These are phyloP conservation scores for Leccinum ochraceum DNA, from an alignment of 768 basidiomycete genomes.

Conservation along the genomic window DNA sequence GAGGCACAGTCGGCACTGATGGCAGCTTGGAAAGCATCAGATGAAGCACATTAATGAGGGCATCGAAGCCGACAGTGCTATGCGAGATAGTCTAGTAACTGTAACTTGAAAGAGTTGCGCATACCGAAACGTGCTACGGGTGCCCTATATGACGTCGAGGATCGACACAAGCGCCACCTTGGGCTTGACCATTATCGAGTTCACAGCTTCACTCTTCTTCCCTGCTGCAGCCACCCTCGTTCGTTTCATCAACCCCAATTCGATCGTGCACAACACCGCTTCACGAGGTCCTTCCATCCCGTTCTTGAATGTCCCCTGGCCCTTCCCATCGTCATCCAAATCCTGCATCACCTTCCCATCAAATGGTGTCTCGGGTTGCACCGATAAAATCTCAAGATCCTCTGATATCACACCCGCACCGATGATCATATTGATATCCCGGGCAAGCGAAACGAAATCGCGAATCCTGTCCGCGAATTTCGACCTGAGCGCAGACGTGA, in stretches of 20 bases:
- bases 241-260: constrained; percentile 32
- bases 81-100: too few species aligned
- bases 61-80: too few species aligned
- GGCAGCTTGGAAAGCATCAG: neutral
- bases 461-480: constrained; percentile 44
- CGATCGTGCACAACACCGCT: constrained; percentile 34
- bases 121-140: neutral
- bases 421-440: constrained; percentile 40
- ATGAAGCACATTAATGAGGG: neutral
- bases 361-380: constrained; percentile 13
- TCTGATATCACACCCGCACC: constrained; percentile 27
- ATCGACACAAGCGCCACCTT: constrained; percentile 36
- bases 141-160: constrained; percentile 19
- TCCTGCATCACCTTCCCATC: constrained; percentile 25
- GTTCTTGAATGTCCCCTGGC: neutral
- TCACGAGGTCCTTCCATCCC: neutral
- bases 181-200: constrained; percentile 31
- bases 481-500: constrained; percentile 40
- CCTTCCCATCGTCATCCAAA: constrained; percentile 21
- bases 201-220: constrained; percentile 10
- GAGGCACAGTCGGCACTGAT: neutral
- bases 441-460: constrained; percentile 44
- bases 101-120: too few species aligned
- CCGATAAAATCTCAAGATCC: constrained; percentile 22
- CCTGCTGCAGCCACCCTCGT: constrained; percentile 10